These are phyloP conservation scores for Capsicum chinense DNA, from an alignment of 257 asterid species.

Conservation along the genomic window DNA sequence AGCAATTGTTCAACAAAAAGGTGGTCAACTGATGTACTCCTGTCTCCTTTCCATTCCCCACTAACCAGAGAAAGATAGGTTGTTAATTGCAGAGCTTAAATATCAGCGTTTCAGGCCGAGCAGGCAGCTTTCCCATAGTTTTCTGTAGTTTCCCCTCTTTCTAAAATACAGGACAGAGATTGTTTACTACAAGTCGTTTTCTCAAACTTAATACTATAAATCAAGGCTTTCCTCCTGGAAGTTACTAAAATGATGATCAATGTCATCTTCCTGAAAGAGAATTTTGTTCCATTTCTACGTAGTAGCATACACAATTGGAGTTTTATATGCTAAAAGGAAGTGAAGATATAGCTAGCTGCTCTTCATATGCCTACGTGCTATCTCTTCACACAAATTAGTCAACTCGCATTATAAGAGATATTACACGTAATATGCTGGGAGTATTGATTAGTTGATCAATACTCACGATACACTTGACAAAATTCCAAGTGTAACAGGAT, in stretches of 20 bases:
- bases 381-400: not conserved
- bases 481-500: not conserved
- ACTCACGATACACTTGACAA: not conserved
- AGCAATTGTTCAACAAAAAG: not conserved
- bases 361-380: not conserved
- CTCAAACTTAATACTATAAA: not conserved
- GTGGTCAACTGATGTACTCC: not conserved
- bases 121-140: not conserved
- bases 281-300: not conserved
- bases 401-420: constrained; percentile 5
- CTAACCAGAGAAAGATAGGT: not conserved
- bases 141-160: not conserved
- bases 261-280: not conserved
- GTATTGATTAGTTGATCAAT: not conserved
- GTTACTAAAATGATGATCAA: not conserved
- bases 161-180: not conserved
- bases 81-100: not conserved
- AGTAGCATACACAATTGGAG: not conserved
- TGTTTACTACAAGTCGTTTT: not conserved
- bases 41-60: not conserved
- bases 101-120: not conserved
- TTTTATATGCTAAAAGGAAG: not conserved
- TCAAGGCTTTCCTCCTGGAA: constrained; percentile 9
- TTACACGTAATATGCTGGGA: not conserved
- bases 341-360: constrained; percentile 15